phyloP scores from a whole-genome alignment of 2,329 filamentous ascomycete species.

The Sclerotinia borealis region DNA sequence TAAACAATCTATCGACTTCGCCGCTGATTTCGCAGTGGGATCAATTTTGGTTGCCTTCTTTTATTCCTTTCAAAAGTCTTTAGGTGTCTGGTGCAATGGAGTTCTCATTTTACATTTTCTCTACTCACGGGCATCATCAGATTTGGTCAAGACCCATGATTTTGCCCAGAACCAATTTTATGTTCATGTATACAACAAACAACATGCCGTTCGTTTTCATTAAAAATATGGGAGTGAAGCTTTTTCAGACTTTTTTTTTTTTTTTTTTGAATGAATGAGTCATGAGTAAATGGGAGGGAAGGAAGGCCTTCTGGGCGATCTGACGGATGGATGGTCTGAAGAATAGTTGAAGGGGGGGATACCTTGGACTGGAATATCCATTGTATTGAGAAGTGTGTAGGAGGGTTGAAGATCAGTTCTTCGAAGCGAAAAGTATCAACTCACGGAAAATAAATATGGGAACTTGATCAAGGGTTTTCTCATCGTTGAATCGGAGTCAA shows the following conservation, averaged over 20 bases:
- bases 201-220: background rate
- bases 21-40: background rate
- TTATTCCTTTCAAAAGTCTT: background rate
- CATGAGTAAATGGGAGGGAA: background rate
- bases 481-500: too few species aligned
- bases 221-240: background rate
- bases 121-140: background rate
- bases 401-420: background rate
- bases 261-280: constrained; percentile 4
- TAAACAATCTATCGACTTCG: background rate
- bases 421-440: background rate
- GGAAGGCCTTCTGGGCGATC: background rate
- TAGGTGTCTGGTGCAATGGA: background rate
- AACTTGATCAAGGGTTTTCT: too few species aligned
- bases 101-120: background rate
- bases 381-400: background rate
- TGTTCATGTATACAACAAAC: constrained; percentile 1
- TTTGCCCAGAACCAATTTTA: constrained; percentile 1
- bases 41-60: background rate
- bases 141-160: background rate
- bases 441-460: background rate
- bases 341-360: background rate
- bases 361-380: background rate
- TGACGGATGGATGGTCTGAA: background rate
- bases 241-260: constrained; percentile 1